Evolutionary conservation across 2,329 filamentous ascomycete species (phyloP), one percentile per base, ranked within the genome.

Genomic region (Clarireedia sp.): DNA sequence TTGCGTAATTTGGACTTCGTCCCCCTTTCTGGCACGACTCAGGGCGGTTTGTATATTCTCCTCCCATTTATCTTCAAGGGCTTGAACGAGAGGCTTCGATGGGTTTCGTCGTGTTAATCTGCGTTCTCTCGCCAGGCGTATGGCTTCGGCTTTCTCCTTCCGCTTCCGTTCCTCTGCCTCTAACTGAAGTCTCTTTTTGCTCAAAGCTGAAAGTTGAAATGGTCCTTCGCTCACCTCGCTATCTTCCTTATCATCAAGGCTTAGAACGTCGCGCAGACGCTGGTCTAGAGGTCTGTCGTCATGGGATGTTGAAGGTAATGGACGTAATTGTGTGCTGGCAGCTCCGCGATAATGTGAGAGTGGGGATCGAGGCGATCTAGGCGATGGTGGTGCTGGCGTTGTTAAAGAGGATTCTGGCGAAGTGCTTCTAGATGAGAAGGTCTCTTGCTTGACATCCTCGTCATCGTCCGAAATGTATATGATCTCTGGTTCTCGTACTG

Each of bases 31-130:
- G 14, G 16, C 63, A 59, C 26, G 68, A 40, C 69, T 59, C 21
- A 72, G 66, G 9, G 58, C 47, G 29, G 58, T 56, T 6, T 63
- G 46, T n/a, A 78, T 68, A 37, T 62, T 68, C 1, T 60, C 40
- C 9, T 71, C 63, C 75, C 75, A 78, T 12, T 72, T 66, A 0
- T 62, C 43, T 24, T 65, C 58, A n/a, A 78, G 58, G 8, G 66
- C 53, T 48, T 63, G 55, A 23, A 69, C 38, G 16, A 68, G 57
- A 8, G 54, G 45, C 19, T 57, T 62, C 14, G 45, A 26, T 19
- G 67, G 67, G 24, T 55, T 19, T 36, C 60, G 61, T 5, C 67
- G 63, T 23, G 51, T 37, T 5, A 67, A 38, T 41, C 65, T 60
- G 29, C 59, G 62, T 53, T 66, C 59, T 48, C 62, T 67, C 40